Evolutionary conservation across 306 rosid species (phyloP).

Genomic region (Betula pendula): DNA sequence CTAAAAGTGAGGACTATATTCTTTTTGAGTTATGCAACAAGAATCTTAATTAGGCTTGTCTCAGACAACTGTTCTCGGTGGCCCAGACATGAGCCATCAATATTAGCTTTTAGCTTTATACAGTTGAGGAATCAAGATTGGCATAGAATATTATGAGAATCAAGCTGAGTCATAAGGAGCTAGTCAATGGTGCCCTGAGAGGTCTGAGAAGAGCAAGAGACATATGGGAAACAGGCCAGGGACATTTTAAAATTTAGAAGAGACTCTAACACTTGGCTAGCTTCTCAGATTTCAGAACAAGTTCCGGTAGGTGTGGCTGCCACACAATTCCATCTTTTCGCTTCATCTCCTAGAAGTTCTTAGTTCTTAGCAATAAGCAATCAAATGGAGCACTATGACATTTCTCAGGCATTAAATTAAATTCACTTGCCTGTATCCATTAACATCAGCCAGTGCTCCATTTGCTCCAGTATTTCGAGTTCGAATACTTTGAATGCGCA

Average conservation of each 20-base stretch:
- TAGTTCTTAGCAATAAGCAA: neutral
- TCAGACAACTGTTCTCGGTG: neutral
- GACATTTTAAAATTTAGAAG: neutral
- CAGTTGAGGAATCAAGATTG: neutral
- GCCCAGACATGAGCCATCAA: neutral
- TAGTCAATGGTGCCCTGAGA: neutral
- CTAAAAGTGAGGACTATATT: neutral
- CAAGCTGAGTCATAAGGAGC: neutral
- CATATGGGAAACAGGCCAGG: neutral
- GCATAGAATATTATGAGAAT: neutral
- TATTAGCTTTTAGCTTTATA: neutral
- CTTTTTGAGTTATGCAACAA: neutral
- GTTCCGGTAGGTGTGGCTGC: neutral
- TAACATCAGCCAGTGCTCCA: slow-evolving; percentile 50
- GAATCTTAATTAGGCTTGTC: neutral
- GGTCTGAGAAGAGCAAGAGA: neutral
- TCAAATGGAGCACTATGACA: neutral
- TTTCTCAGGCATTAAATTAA: neutral
- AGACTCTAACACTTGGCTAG: slow-evolving; percentile 1
- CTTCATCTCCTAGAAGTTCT: neutral
- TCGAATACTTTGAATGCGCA: slow-evolving; percentile 64
- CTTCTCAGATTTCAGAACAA: slow-evolving; percentile 13
- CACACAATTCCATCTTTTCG: slow-evolving; percentile 5
- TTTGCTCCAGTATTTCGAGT: slow-evolving; percentile 48
- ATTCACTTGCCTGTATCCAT: slow-evolving; percentile 71